Conservation (phyloP, 768 basidiomycete species). For the Albatrellus ellisii region DNA sequence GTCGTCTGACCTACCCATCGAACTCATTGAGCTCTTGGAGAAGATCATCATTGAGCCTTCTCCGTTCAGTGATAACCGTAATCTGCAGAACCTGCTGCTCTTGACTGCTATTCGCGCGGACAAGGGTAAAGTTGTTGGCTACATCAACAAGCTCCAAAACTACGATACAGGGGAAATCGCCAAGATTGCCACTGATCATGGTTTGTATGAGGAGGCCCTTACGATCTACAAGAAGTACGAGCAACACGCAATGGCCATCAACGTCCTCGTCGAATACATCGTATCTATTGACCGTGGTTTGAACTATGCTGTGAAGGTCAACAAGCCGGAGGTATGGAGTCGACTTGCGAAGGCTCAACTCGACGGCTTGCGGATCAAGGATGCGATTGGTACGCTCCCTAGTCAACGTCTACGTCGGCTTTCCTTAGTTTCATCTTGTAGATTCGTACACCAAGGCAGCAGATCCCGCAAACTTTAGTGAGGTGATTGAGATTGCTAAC, state of each 20-base stretch:
- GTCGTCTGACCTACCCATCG: conserved; percentile 90
- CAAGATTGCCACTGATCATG: conserved; percentile 91
- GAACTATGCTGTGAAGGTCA: conserved; percentile 93
- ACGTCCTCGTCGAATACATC: conserved; percentile 95
- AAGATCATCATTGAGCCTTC: conserved; percentile 98
- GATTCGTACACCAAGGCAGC: conserved; percentile 98
- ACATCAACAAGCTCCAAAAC: conserved; percentile 94
- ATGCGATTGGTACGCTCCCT: conserved; percentile 70
- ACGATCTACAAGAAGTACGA: conserved; percentile 97
- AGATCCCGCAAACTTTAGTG: conserved; percentile 85
- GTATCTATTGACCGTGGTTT: conserved; percentile 94
- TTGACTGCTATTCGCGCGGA: conserved; percentile 95
- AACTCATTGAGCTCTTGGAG: conserved; percentile 93
- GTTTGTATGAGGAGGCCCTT: conserved; percentile 90
- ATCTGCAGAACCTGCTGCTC: conserved; percentile 88
- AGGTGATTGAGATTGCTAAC: conserved; percentile 92
- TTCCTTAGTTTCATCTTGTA: conserved; percentile 15
- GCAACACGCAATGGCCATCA: conserved; percentile 91
- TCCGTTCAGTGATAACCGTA: conserved; percentile 95
- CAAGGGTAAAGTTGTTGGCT: conserved; percentile 95
- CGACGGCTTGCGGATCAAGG: conserved; percentile 95
- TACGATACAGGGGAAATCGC: conserved; percentile 94
- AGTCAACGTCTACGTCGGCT: background rate
- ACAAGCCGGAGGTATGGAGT: conserved; percentile 95
- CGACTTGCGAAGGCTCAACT: conserved; percentile 97